A percentile compares a stretch with the other conserved stretches of the same genome.
These are phyloP conservation scores for Stromatinia cepivora DNA, from an alignment of 2,329 filamentous ascomycete genomes.

Conservation along the genomic window DNA sequence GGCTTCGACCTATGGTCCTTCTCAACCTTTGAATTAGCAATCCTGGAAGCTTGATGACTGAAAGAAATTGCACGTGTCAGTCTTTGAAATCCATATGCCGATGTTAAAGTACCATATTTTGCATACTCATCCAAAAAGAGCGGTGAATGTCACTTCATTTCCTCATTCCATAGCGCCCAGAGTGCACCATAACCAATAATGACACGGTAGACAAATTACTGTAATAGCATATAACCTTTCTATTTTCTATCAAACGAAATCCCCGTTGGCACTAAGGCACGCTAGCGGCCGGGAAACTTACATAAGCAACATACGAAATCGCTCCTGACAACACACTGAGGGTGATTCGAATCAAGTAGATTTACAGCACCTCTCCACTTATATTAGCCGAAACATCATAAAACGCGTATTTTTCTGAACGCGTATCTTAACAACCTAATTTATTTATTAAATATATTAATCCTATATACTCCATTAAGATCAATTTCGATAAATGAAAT, in stretches of 20 bases:
- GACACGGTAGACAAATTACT: background rate
- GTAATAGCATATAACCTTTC: background rate
- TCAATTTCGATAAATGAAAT: too few species aligned
- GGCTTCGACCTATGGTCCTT: constrained; percentile 42
- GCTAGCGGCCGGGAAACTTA: too few species aligned
- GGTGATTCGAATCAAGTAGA: too few species aligned
- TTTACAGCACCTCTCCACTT: too few species aligned
- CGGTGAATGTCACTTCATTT: background rate
- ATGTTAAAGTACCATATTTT: background rate
- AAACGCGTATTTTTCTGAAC: too few species aligned
- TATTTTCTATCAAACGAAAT: background rate
- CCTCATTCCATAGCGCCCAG: background rate
- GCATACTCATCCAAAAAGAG: background rate
- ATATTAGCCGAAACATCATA: too few species aligned
- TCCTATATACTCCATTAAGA: too few species aligned
- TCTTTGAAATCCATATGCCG: background rate
- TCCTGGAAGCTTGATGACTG: background rate
- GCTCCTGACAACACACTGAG: too few species aligned
- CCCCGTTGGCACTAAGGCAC: background rate
- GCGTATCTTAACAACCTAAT: too few species aligned
- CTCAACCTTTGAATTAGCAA: background rate
- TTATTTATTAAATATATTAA: too few species aligned
- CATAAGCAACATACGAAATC: too few species aligned
- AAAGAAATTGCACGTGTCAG: background rate
- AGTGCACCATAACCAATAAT: background rate